Evolutionary conservation across 1,284 basidiomycete genomes (phyloP).

Genomic region (Irpex sp.): DNA sequence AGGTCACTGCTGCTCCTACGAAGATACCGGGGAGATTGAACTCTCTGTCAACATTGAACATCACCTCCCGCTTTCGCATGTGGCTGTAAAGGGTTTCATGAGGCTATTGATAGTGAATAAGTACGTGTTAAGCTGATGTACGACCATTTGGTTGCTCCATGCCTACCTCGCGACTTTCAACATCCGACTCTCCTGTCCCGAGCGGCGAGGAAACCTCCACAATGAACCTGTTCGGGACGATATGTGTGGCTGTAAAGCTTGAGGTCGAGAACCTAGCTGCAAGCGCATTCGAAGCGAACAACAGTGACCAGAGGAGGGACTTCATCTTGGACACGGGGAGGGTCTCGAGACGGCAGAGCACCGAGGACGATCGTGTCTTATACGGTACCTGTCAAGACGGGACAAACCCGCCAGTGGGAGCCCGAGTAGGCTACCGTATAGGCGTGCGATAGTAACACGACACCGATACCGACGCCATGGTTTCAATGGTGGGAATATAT

Average conservation of each 20-base stretch:
- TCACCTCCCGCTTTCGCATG: constrained; percentile 29
- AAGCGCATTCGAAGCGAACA: constrained; percentile 5
- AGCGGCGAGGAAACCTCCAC: constrained; percentile 40
- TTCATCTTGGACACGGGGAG: constrained; percentile 23
- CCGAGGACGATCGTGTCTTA: background rate
- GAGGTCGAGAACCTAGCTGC: constrained; percentile 24
- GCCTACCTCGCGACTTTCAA: constrained; percentile 21
- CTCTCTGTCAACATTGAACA: constrained; percentile 34
- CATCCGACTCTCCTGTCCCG: constrained; percentile 31
- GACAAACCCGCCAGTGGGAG: background rate
- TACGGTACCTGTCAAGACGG: background rate
- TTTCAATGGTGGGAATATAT: background rate
- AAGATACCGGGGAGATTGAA: constrained; percentile 38
- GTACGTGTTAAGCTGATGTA: background rate
- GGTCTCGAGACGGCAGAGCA: background rate
- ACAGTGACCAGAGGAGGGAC: constrained; percentile 23
- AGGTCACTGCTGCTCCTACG: constrained; percentile 36
- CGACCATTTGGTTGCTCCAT: background rate
- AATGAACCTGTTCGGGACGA: constrained; percentile 45
- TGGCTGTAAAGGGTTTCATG: constrained; percentile 34
- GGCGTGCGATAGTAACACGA: background rate
- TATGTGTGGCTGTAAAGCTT: constrained; percentile 28
- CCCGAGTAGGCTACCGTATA: background rate
- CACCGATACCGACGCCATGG: background rate
- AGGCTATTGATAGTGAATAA: constrained; percentile 14